Conservation (phyloP, 2,329 filamentous ascomycete genomes). For the Metarhizium rileyi region DNA sequence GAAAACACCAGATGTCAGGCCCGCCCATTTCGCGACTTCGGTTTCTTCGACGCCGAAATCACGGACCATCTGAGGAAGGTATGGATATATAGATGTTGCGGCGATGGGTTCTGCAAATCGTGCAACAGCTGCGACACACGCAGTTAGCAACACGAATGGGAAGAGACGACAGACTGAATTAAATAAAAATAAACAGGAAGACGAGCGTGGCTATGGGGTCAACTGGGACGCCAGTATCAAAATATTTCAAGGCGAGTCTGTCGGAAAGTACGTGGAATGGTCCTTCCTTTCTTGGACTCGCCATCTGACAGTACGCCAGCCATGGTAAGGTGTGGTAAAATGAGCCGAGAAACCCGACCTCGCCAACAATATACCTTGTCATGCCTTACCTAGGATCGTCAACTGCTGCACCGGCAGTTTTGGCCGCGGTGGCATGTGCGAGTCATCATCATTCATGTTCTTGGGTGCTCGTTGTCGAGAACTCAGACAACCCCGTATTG, state of each 20-base stretch:
- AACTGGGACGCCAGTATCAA: too few species aligned
- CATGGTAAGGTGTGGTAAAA: background rate
- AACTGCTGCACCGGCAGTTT: constrained; percentile 71
- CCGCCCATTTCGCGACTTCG: constrained; percentile 73
- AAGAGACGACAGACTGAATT: background rate
- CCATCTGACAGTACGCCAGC: background rate
- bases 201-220: too few species aligned
- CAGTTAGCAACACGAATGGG: background rate
- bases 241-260: background rate
- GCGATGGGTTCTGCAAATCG: constrained; percentile 69
- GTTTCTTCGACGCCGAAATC: constrained; percentile 63
- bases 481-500: background rate
- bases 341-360: too few species aligned
- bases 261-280: background rate
- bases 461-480: background rate
- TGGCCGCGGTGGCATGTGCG: constrained; percentile 23
- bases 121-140: constrained; percentile 50
- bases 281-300: background rate
- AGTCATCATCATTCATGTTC: constrained; percentile 6
- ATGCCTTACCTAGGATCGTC: constrained; percentile 60
- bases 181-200: background rate
- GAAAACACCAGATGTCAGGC: constrained; percentile 62
- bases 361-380: background rate
- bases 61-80: constrained; percentile 72
- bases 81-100: constrained; percentile 62